Base-by-base conservation (phyloP, 1,284 basidiomycete species). In the Blastosporella zonata region DNA sequence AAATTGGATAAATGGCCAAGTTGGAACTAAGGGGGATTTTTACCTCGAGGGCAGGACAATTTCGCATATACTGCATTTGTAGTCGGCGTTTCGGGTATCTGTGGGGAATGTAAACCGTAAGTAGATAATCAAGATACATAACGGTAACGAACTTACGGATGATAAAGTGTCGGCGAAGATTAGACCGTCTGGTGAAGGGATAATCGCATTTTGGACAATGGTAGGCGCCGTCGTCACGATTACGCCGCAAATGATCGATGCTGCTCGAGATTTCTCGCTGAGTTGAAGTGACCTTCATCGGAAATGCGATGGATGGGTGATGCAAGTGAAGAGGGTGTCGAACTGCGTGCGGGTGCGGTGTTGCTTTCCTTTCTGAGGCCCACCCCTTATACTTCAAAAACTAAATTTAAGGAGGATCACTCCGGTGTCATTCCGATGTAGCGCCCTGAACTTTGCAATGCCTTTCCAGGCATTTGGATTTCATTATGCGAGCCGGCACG, bases 141-240 rank as follows among this genome's bases (percentile, higher is more conserved):
- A 22, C 3, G 2, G 34, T 22, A 15, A 1, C 13, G 9, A 18
- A 27, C 44, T 35, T n/a, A 51, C 50, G 50, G 21, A 51, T 51
- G 10, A 12, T 17, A n/a, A 43, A 51, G 15, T 51, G 50, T 21
- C 50, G 39, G 6, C 50, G 50, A 18, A 51, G 41, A 28, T 51
- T 51, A 17, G 46, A 51, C 18, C 50, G 46, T 18, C 50, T 27
- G 5, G 50, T 51, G 28, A 51, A 51, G 6, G 50, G 46, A 10
- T 36, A 33, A 13, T 51, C 35, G 15, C 50, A 51, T 39, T 43
- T 35, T 18, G 50, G 50, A 22, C 50, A 51, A 35, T 51, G 45
- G 9, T 51, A 51, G 18, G 46, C 40, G 4, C 50, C 46, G 15
- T 48, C 50, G 3, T 31, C 21, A 10, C 35, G 40, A 21, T 38